Evolutionary conservation across 2,329 filamentous ascomycete species (phyloP).

Genomic region (Stagonosporopsis rhizophila): DNA sequence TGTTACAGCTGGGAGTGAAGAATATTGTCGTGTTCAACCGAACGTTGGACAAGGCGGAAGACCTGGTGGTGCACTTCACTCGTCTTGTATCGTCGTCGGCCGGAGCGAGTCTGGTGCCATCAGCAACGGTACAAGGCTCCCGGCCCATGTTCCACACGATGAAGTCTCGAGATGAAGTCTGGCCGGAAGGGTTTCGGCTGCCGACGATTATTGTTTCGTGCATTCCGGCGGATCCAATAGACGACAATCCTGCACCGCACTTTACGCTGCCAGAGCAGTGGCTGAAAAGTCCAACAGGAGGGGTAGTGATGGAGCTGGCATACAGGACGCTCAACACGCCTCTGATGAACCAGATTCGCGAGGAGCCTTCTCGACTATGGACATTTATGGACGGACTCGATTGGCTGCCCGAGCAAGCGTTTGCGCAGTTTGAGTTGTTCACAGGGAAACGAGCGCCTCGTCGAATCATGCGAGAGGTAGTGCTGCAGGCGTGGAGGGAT

Average conservation of each 20-base stretch:
- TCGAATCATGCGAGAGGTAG: slow-evolving; percentile 72
- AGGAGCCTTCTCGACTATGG: slow-evolving; percentile 69
- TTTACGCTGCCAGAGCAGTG: slow-evolving; percentile 74
- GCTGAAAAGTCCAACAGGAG: slow-evolving; percentile 75
- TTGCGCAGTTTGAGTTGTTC: slow-evolving; percentile 82
- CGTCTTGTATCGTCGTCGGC: slow-evolving; percentile 49
- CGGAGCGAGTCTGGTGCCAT: slow-evolving; percentile 25
- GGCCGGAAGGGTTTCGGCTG: slow-evolving; percentile 68
- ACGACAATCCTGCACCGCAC: slow-evolving; percentile 69
- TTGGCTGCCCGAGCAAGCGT: slow-evolving; percentile 78
- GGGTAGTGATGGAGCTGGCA: slow-evolving; percentile 75
- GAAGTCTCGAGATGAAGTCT: slow-evolving; percentile 63
- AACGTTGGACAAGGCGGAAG: slow-evolving; percentile 70
- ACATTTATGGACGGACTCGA: slow-evolving; percentile 79
- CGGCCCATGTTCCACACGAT: slow-evolving; percentile 65
- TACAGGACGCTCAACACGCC: slow-evolving; percentile 78
- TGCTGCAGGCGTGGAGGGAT: slow-evolving; percentile 52
- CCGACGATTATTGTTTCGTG: slow-evolving; percentile 80
- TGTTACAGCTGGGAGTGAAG: slow-evolving; percentile 77
- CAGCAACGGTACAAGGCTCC: slow-evolving; percentile 29
- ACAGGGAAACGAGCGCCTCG: slow-evolving; percentile 76
- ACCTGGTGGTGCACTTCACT: slow-evolving; percentile 74
- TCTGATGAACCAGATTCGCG: slow-evolving; percentile 71
- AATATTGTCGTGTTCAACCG: slow-evolving; percentile 79
- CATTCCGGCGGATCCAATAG: slow-evolving; percentile 74